Evolutionary conservation across 2,329 filamentous ascomycete species (phyloP), one percentile per base, ranked within the genome.

Genomic region (Phyllosticta citrichinensis): DNA sequence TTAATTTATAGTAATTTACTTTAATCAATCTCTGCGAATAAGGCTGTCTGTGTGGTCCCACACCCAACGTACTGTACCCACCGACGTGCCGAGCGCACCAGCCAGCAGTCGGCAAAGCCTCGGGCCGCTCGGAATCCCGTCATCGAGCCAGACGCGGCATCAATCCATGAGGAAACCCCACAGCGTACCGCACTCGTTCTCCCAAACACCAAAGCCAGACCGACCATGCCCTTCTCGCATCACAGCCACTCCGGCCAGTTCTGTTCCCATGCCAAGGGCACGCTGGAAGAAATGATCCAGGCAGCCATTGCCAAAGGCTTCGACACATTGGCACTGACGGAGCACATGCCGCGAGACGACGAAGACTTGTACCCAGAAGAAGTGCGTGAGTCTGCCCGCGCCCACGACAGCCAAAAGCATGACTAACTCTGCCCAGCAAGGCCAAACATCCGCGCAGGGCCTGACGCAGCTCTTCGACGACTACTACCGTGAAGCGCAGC

Each of bases 191-290:
- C n/a, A n/a, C 17, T 17, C 6, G 17, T 20, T 53, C 3, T 22
- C 5, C 4, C 17, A 19, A 14, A 33, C 0, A n/a, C 17, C 20
- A 55, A 40, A 30, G 5, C 14, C 57, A 60, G 59, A 52, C 35
- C 17, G 24, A 60, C 12, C 58, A 97, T 97, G 94, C 92, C 93
- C 1, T 96, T 96, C 77, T 95, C 94, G 4, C 95, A 97, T 80
- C 94, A 99, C 76, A 96, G 91, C 70, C 94, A 99, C 77, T 97
- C 94, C 47, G 94, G 94, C 65, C 90, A 99, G 73, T 99, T 99
- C 79, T 99, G 94, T 78, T 87, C 87, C 10, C 94, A 99, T 78
- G 94, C 94, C 57, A 85, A 87, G 71, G 85, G 96, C 72, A 82
- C 85, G 20, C 83, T 99, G 10, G 93, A 97, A 73, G 86, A 91